Conservation (phyloP, 2,329 filamentous ascomycete species). For the Nigrospora oryzae region DNA sequence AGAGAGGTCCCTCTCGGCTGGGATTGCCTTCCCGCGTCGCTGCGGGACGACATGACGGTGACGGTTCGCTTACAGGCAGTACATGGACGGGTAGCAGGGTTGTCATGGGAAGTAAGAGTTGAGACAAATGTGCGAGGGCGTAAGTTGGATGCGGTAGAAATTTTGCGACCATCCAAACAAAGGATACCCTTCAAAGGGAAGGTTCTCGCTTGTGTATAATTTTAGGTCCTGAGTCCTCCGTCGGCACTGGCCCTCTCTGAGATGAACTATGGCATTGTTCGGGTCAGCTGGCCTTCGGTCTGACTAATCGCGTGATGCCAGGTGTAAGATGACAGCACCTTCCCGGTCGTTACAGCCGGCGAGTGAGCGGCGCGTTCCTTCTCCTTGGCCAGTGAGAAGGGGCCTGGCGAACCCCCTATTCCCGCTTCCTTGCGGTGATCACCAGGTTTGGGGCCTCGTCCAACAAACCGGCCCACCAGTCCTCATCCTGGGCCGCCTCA, state of each 20-base stretch:
- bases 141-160: too few relatives aligned
- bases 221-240: background rate
- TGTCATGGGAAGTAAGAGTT: background rate
- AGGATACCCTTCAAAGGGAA: background rate
- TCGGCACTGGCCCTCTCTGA: background rate
- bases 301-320: background rate
- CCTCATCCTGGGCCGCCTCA: background rate
- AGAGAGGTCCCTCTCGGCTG: too few relatives aligned
- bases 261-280: constrained; percentile 1
- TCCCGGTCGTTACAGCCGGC: background rate
- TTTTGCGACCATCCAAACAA: too few relatives aligned
- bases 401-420: background rate
- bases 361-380: background rate
- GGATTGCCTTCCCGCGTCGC: too few relatives aligned
- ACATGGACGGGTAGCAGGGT: background rate
- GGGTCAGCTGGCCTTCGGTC: background rate
- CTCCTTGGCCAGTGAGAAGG: background rate
- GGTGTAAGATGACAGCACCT: background rate
- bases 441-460: constrained; percentile 1
- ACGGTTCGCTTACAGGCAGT: too few relatives aligned
- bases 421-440: constrained; percentile 1
- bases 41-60: too few relatives aligned
- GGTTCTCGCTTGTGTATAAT: too few relatives aligned
- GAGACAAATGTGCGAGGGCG: too few relatives aligned
- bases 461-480: constrained; percentile 1